Conservation (phyloP, 495 filamentous ascomycete genomes). For the Neurospora pannonica region DNA sequence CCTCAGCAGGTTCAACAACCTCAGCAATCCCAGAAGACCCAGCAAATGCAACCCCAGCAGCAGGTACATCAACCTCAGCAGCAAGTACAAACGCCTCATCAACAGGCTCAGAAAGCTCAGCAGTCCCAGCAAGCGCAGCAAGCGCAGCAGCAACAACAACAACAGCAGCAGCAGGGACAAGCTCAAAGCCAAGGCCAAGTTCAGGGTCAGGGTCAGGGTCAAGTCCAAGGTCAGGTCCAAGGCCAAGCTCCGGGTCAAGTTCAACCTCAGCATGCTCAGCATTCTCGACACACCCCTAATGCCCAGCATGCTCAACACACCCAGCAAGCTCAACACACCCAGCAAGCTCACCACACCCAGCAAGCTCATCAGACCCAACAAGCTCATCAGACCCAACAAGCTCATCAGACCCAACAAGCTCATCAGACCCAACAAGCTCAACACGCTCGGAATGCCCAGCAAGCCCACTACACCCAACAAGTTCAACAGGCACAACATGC, state of each 20-base stretch:
- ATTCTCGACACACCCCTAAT: conserved; percentile 8
- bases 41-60: neutral
- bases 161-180: neutral
- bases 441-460: neutral
- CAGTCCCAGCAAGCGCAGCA: neutral
- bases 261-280: conserved; percentile 5
- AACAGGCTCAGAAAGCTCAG: neutral
- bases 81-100: neutral
- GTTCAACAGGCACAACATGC: conserved; percentile 7
- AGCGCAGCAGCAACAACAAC: neutral
- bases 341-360: conserved; percentile 2
- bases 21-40: neutral
- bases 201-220: neutral
- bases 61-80: neutral
- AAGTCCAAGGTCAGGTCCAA: neutral
- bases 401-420: neutral
- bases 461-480: conserved; percentile 3
- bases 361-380: conserved; percentile 6
- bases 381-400: conserved; percentile 1
- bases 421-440: neutral
- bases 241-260: neutral
- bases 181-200: neutral
- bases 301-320: no score
- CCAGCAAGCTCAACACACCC: neutral
- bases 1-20: neutral